Evolutionary conservation across 2,329 filamentous ascomycete genomes (phyloP), one percentile per base, ranked within the genome.

Genomic region (Penicillium vulpinum): DNA sequence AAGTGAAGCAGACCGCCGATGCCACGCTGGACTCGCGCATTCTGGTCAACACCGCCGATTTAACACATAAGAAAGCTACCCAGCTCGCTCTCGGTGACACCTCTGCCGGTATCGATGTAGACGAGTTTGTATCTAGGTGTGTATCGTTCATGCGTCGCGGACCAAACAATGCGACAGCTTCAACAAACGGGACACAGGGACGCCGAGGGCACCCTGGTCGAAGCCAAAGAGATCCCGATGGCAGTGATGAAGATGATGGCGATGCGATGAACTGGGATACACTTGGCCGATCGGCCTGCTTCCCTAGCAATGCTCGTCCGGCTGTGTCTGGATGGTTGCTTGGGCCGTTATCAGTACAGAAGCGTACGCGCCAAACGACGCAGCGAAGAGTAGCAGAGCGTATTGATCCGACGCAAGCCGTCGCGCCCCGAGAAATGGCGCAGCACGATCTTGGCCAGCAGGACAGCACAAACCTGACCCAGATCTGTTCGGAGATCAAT

Each of bases 111-210:
- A 78, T 99, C 22, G 92, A 97, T 68, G 82, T 95, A 0, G 92
- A 97, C 59, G 90, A 96, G 66, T 95, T 97, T 68, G 85, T 97
- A 15, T 89, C 90, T 0, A 96, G 95, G 74, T 93, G 89, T 72
- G 91, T 95, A 58, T 85, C 84, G 4, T 97, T 90, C 71, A 97
- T 97, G 91, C 86, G 85, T 22, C 81, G 84, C 35, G 88, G 85
- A 4, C 78, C 82, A 8, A 83, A 82, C 11, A 83, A 84, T 24
- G 75, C 76, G 15, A 78, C 83, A 47, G 79, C 83, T 38, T 71
- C 82, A 39, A 70, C 62, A 11, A 70, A 60, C 53, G 65, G 68
- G 51, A 75, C 73, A 2, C 77, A 78, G 60, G 70, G 73, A 36
- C 68, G 72, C 47, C 67, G 75, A 60, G 60, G 74, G 70, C 56